Percentiles rank a stretch among this genome's conserved stretches.
phyloP scores from a whole-genome alignment of 2,329 filamentous ascomycete species.

The Colletotrichum aenigma region DNA sequence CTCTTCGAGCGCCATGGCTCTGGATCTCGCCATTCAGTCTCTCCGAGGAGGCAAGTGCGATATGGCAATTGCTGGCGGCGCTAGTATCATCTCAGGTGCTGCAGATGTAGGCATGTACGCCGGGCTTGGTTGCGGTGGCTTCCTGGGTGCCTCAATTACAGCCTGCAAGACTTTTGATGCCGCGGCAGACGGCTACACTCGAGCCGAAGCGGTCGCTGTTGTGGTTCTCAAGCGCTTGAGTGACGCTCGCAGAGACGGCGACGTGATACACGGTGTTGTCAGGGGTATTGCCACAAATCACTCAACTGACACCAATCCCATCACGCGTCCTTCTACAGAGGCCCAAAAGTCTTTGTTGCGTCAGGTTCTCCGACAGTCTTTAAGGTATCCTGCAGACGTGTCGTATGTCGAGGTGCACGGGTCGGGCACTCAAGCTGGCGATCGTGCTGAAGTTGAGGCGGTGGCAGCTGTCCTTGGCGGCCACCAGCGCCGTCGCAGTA shows the following conservation, averaged over 20 bases:
- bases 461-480: not conserved
- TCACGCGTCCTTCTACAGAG: not conserved
- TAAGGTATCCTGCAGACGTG: not conserved
- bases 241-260: not conserved
- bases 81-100: not conserved
- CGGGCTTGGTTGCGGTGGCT: not conserved
- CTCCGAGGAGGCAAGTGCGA: not conserved
- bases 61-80: not conserved
- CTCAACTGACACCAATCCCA: not conserved
- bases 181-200: not conserved
- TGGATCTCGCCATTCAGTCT: not conserved
- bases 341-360: not conserved
- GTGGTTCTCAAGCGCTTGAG: not conserved
- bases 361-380: not conserved
- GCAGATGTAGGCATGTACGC: not conserved
- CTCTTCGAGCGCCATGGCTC: conserved; percentile 34
- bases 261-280: not conserved
- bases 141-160: not conserved
- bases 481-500: not conserved
- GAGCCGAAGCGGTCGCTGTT: not conserved
- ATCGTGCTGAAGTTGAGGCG: not conserved
- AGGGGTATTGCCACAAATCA: not conserved
- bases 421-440: not conserved
- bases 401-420: not conserved
- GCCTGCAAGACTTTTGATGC: not conserved